Conservation (phyloP, 495 filamentous ascomycete genomes). For the Glonium stellatum region DNA sequence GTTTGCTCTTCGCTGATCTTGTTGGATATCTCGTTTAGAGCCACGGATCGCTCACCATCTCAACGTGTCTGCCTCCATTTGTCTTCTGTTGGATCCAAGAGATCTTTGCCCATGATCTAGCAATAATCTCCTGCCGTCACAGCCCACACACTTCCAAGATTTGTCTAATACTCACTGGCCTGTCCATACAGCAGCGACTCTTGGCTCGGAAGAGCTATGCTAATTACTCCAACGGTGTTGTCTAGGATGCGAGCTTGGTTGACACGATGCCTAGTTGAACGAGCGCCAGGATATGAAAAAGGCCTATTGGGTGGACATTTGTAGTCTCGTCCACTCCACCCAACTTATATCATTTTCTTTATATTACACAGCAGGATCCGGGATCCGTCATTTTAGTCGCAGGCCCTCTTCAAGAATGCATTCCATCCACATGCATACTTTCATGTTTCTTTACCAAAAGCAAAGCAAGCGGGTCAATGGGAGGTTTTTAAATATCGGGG, state of each 20-base stretch:
- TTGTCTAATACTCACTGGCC: background rate
- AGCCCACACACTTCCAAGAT: background rate
- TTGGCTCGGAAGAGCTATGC: background rate
- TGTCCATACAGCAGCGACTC: background rate
- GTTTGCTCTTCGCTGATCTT: background rate
- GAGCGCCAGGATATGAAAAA: no score
- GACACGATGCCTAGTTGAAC: no score
- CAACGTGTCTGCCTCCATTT: background rate
- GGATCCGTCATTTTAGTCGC: background rate
- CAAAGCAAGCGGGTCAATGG: conserved; percentile 2
- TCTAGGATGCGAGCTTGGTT: no score
- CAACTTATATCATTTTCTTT: background rate
- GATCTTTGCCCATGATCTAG: background rate
- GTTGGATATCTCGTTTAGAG: background rate
- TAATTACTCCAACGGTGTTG: no score
- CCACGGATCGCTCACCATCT: background rate
- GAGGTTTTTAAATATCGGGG: background rate
- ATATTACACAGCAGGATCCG: background rate
- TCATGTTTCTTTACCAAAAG: conserved; percentile 2
- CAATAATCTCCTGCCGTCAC: background rate
- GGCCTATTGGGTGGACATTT: no score
- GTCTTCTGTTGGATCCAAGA: background rate
- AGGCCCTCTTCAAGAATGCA: background rate
- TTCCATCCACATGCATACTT: background rate
- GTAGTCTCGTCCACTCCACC: no score